Evolutionary conservation across 768 basidiomycete species (phyloP), one percentile per base, ranked within the genome.

Genomic region (Tephrocybe sp.): DNA sequence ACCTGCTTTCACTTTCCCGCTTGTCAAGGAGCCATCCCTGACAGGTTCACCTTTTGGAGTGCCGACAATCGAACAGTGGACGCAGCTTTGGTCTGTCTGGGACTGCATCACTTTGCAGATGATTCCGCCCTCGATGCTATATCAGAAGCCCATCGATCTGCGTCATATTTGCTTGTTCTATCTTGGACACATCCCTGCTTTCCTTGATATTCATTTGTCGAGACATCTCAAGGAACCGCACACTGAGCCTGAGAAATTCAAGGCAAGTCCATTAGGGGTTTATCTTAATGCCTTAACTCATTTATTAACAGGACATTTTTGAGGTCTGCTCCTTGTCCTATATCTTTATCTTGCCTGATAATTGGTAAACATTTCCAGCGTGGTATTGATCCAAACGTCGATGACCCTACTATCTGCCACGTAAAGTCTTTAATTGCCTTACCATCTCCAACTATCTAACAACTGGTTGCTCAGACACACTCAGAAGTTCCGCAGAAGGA

Each of bases 101-200:
- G 93, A 98, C 64, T 82, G 76, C 40, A 73, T 95, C 42, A 91
- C 89, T 11, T 73, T 82, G 51, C 77, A 77, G 41, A 96, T 98
- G 93, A 92, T 98, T 48, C 87, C 93, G 0, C 72, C 78, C 16
- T 79, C 84, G 22, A 89, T 98, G 87, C 74, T 96, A 20, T 85
- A 85, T 64, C 75, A 89, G 64, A 96, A 91, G 64, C 95, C 96
- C 3, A 98, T 98, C 54, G 86, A 97, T 62, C 72, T 98, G 40
- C 79, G 97, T 26, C 95, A 98, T 66, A 93, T 96, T 50, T 96
- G 93, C 62, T 76, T 98, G n/a, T 99, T 99, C 71, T 98, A 98
- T 68, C 63, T 92, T 11, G 96, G 96, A 0, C 97, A 98, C 65
- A 92, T 98, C 40, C 92, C 92, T 1, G 78, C 90, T 16, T 97